A percentile compares a stretch with the other conserved stretches of the same genome.
Conservation (phyloP, 2,329 filamentous ascomycete genomes). For the Pezicula radicicola region DNA sequence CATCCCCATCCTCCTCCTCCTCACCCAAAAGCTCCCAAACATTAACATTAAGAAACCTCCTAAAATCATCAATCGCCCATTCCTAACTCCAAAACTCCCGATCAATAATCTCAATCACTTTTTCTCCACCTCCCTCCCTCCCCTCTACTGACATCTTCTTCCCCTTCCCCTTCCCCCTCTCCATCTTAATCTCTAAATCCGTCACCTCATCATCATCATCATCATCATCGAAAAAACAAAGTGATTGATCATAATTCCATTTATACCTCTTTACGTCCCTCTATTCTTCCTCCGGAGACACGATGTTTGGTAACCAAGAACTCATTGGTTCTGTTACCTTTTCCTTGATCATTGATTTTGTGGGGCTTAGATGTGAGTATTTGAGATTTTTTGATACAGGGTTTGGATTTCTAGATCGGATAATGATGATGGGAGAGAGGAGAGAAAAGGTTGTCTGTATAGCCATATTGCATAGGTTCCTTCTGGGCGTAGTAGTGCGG, state of each 20-base stretch:
- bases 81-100: background rate
- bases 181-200: too few species aligned
- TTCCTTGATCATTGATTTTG: too few species aligned
- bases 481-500: too few species aligned
- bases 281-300: background rate
- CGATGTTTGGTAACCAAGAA: background rate
- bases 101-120: background rate
- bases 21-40: background rate
- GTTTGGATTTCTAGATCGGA: too few species aligned
- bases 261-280: background rate
- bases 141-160: too few species aligned
- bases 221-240: too few species aligned
- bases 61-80: background rate
- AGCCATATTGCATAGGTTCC: too few species aligned
- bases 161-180: too few species aligned
- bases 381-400: too few species aligned
- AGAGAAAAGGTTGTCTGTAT: too few species aligned
- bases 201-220: background rate
- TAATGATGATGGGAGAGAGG: too few species aligned
- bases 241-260: background rate
- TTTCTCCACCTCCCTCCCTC: background rate
- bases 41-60: background rate
- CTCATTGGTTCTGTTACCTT: background rate
- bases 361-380: too few species aligned
- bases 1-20: background rate